These are phyloP conservation scores for Boletus vinaceobasis DNA, from an alignment of 768 basidiomycete genomes.

Conservation along the genomic window DNA sequence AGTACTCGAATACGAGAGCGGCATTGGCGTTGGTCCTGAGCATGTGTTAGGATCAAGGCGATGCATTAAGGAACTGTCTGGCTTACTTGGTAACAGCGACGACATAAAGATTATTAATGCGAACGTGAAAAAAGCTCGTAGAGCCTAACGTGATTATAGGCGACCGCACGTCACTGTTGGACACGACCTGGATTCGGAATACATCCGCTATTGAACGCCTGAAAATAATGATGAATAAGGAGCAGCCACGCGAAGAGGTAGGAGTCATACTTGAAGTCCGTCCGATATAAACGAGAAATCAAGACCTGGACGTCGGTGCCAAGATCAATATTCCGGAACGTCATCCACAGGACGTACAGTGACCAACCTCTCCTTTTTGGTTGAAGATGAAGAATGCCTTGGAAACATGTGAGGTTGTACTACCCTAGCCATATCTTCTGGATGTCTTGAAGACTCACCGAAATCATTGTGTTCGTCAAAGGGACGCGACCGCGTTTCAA, in stretches of 20 bases:
- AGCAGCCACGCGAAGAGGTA: background rate
- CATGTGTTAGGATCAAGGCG: background rate
- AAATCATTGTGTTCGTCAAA: slow-evolving; percentile 39
- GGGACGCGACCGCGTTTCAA: slow-evolving; percentile 2
- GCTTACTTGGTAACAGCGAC: slow-evolving; percentile 92
- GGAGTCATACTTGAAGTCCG: slow-evolving; percentile 86
- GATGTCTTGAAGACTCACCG: slow-evolving; percentile 33
- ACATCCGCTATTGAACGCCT: slow-evolving; percentile 97
- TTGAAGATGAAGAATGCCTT: slow-evolving; percentile 99
- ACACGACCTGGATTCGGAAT: slow-evolving; percentile 98
- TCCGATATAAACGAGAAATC: slow-evolving; percentile 92
- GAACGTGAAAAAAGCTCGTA: slow-evolving; percentile 98
- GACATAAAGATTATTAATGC: slow-evolving; percentile 92
- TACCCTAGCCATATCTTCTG: background rate
- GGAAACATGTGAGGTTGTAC: slow-evolving; percentile 2
- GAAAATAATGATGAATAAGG: slow-evolving; percentile 4
- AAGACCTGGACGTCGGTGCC: slow-evolving; percentile 58
- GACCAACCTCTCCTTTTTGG: slow-evolving; percentile 92
- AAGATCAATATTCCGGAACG: background rate
- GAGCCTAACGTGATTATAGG: slow-evolving; percentile 97
- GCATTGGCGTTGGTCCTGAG: slow-evolving; percentile 92
- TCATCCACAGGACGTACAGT: background rate
- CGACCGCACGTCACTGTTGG: slow-evolving; percentile 93
- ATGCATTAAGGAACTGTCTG: background rate
- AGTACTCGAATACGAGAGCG: slow-evolving; percentile 96